Evolutionary conservation across 768 basidiomycete genomes (phyloP).

Genomic region (Xerocomus potaroensis): DNA sequence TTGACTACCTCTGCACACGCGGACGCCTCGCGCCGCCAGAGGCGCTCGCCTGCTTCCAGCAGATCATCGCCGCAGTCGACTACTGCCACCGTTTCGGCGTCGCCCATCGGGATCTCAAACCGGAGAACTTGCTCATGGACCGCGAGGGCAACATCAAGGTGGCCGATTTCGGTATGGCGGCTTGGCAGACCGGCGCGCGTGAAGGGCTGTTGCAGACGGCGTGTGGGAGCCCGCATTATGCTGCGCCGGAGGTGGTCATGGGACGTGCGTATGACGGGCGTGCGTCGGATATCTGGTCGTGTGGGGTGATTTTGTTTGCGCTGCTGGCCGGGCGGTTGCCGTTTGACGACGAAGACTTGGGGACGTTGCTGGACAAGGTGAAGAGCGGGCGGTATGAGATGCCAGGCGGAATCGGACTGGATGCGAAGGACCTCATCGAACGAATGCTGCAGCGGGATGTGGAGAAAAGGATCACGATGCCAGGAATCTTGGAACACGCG

Average conservation of each 20-base stretch:
- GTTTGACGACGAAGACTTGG: conserved; percentile 86
- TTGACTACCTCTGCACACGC: conserved; percentile 82
- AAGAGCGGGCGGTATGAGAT: conserved; percentile 68
- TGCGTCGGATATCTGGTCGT: conserved; percentile 94
- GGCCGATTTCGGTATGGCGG: conserved; percentile 97
- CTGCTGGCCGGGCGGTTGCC: conserved; percentile 86
- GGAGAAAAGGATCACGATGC: conserved; percentile 73
- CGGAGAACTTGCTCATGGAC: conserved; percentile 89
- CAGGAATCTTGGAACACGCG: conserved; percentile 74
- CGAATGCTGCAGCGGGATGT: conserved; percentile 80
- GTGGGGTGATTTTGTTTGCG: conserved; percentile 89
- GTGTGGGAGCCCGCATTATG: conserved; percentile 94
- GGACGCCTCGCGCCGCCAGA: conserved; percentile 68
- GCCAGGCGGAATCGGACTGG: conserved; percentile 62
- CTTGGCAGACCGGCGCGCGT: conserved; percentile 68
- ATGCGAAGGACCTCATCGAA: conserved; percentile 71
- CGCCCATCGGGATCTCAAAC: conserved; percentile 91
- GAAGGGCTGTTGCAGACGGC: conserved; percentile 68
- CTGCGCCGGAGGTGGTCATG: conserved; percentile 86
- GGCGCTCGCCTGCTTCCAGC: conserved; percentile 84
- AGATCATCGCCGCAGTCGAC: conserved; percentile 87
- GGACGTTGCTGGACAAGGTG: conserved; percentile 76
- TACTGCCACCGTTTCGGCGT: conserved; percentile 95
- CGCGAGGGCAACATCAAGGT: conserved; percentile 85
- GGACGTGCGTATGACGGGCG: conserved; percentile 82